Conservation (phyloP, 805 yeast species). For the Barnettozyma sucrosica region DNA sequence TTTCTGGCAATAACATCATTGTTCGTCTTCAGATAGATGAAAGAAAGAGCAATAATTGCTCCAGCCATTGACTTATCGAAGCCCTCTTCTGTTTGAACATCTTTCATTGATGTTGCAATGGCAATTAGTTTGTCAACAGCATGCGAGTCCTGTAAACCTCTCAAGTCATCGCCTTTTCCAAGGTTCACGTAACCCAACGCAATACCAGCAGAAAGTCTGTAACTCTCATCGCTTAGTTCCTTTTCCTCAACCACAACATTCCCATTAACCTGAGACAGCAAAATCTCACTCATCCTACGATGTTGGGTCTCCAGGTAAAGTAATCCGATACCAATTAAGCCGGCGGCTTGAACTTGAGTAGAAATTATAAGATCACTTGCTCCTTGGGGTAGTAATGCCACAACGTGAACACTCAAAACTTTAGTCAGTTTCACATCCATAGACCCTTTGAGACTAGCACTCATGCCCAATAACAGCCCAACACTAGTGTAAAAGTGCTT, state of each 20-base stretch:
- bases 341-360: slow-evolving; percentile 82
- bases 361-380: slow-evolving; percentile 86
- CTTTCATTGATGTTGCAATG: slow-evolving; percentile 54
- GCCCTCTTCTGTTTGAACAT: slow-evolving; percentile 52
- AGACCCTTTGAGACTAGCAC: slow-evolving; percentile 78
- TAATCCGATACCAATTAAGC: slow-evolving; percentile 83
- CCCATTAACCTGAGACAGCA: slow-evolving; percentile 63
- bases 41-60: slow-evolving; percentile 66
- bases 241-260: slow-evolving; percentile 49
- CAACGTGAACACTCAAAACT: slow-evolving; percentile 88
- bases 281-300: slow-evolving; percentile 76
- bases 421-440: slow-evolving; percentile 86
- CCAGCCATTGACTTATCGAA: slow-evolving; percentile 65
- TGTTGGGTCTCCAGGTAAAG: slow-evolving; percentile 74
- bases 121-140: slow-evolving; percentile 55
- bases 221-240: slow-evolving; percentile 63
- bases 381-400: slow-evolving; percentile 85
- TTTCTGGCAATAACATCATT: slow-evolving; percentile 55
- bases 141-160: slow-evolving; percentile 55
- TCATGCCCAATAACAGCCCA: slow-evolving; percentile 85
- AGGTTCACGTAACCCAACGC: slow-evolving; percentile 79
- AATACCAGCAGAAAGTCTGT: slow-evolving; percentile 82
- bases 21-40: slow-evolving; percentile 67
- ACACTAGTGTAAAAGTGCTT: slow-evolving; percentile 80
- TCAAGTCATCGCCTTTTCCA: slow-evolving; percentile 63